Percentiles rank a stretch among this genome's conserved stretches.
phyloP scores from a whole-genome alignment of 768 basidiomycete genomes.

The Saitozyma podzolica region DNA sequence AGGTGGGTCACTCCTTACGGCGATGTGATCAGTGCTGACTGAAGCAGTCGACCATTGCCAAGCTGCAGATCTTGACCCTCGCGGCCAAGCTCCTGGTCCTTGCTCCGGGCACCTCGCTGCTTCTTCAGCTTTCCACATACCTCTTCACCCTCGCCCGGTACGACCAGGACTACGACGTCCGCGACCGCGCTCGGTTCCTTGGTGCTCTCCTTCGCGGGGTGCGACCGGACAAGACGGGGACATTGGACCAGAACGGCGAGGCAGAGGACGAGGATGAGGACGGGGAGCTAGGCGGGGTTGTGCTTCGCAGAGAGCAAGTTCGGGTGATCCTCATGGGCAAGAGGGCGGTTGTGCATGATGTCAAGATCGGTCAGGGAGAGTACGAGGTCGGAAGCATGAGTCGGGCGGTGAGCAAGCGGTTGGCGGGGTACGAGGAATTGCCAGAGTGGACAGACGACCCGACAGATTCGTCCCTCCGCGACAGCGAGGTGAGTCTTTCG shows the following conservation, averaged over 20 bases:
- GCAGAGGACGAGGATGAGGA: conserved; percentile 49
- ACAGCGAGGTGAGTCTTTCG: conserved; percentile 52
- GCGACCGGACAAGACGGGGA: conserved; percentile 51
- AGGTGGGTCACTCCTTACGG: conserved; percentile 58
- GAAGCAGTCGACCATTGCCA: conserved; percentile 64
- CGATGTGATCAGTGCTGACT: conserved; percentile 6
- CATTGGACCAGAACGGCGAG: conserved; percentile 25
- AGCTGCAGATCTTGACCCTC: conserved; percentile 80
- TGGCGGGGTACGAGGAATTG: conserved; percentile 60
- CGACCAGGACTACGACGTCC: conserved; percentile 82
- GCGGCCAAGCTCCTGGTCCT: conserved; percentile 79
- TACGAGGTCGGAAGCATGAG: conserved; percentile 65
- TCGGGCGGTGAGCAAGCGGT: conserved; percentile 62
- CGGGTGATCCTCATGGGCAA: conserved; percentile 57
- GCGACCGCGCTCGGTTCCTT: conserved; percentile 84
- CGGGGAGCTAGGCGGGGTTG: conserved; percentile 67
- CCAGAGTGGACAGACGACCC: conserved; percentile 89
- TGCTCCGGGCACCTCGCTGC: conserved; percentile 54
- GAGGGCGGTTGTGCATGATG: conserved; percentile 3
- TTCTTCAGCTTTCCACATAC: conserved; percentile 57
- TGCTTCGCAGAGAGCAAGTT: conserved; percentile 79
- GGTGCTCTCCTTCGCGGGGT: conserved; percentile 67
- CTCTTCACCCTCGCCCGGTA: conserved; percentile 82
- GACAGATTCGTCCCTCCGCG: conserved; percentile 73
- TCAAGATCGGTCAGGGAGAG: conserved; percentile 40